Evolutionary conservation across 164 flowering plant genomes (phyloP), one percentile per base, ranked within the genome.

Genomic region (Litsea cubeba): DNA sequence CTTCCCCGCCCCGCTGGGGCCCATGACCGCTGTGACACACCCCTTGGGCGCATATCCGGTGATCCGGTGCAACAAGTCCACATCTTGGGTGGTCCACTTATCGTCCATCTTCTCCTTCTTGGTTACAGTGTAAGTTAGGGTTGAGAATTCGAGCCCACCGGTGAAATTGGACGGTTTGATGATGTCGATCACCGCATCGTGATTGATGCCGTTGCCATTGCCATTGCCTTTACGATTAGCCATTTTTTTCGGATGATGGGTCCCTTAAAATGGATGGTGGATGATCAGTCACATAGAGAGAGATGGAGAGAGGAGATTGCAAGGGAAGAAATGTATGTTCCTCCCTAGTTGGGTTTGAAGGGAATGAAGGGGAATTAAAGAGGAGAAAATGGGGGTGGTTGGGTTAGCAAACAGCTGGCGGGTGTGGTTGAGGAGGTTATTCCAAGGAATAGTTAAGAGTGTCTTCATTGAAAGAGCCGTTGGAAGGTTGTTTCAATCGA

Each of bases 1-100:
- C 68, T 91, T 91, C 15, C 95, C 95, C 0, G 95, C 91, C 51
- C 93, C 95, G 73, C 93, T 89, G 4, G 91, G 90, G 69, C 93
- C 96, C 90, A 91, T 86, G 6, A 89, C 92, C 0, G 93, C 96
- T 0, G 90, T 87, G 50, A 91, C 77, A 71, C 81, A 79, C 7
- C 93, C 93, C 74, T 91, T 88, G 0, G 90, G 87, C 2, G 92
- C 91, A 80, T 87, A 86, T 40, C 95, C 95, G 15, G 91, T 85
- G 25, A 90, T 88, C 51, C 22, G 69, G 66, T 87, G 79, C 82
- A 91, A 49, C 79, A 91, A 83, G 77, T 89, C 87, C 20, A 84
- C 89, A 4, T 89, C 90, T 62, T 81, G 76, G 4, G 71, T 87
- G 25, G 70, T 65, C 95, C 89, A 85, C 40, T 81, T 86, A 60